phyloP scores from a whole-genome alignment of 768 basidiomycete genomes.

The Suillus bovinus region DNA sequence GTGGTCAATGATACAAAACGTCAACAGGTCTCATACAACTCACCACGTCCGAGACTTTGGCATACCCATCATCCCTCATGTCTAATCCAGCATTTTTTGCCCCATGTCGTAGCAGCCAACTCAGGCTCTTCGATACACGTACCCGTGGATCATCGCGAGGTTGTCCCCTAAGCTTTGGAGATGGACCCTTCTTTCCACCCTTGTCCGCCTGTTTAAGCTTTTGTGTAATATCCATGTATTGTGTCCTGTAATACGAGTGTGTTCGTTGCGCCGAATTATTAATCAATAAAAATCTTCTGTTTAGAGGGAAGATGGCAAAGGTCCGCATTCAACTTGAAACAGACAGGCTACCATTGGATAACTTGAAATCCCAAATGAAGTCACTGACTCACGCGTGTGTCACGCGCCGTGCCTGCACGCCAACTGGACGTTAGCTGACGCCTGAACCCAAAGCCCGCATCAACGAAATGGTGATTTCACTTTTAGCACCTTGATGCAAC shows the following conservation, averaged over 20 bases:
- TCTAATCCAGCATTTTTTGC: constrained; percentile 72
- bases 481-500: background rate
- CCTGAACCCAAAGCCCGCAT: background rate
- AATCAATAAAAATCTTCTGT: background rate
- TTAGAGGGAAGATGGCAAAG: background rate
- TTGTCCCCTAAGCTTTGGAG: constrained; percentile 56
- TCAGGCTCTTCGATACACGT: constrained; percentile 80
- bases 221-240: constrained; percentile 8
- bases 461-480: background rate
- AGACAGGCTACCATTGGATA: no score
- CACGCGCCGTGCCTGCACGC: constrained; percentile 10
- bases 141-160: constrained; percentile 67
- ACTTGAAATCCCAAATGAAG: background rate
- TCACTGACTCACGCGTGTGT: background rate
- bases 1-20: constrained; percentile 11
- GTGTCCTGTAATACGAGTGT: background rate
- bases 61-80: constrained; percentile 85
- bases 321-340: constrained; percentile 15
- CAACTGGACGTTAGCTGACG: background rate
- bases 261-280: background rate
- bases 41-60: constrained; percentile 81
- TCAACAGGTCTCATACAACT: constrained; percentile 29
- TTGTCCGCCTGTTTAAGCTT: constrained; percentile 12
- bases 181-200: constrained; percentile 16
- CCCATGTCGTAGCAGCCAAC: constrained; percentile 91